Evolutionary conservation across 176 grass and related monocot species (phyloP), one percentile per base, ranked within the genome.

Genomic region (Triticum urartu): DNA sequence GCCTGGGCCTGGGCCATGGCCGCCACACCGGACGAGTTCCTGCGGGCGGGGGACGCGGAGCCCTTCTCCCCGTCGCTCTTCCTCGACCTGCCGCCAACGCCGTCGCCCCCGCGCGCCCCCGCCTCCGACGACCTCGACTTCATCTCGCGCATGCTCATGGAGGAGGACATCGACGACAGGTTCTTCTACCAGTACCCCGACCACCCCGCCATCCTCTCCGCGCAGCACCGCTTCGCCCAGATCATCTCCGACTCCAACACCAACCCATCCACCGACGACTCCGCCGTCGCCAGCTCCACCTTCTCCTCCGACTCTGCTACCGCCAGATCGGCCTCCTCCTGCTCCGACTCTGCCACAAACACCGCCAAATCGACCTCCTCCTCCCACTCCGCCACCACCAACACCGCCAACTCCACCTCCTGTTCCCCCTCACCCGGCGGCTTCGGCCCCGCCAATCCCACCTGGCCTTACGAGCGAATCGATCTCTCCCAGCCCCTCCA

Each of bases 91-190:
- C 81, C 88, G 11, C 88, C 86, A 24, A 81, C 81, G 64, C 83
- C 81, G 21, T 14, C 24, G 63, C 88, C 1, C 35, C 71, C 42
- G 1, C 80, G 50, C 50, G 50, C 87, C 9, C 1, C 48, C 21
- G 36, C 72, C 28, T 80, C 84, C 30, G 86, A 93, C 2, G 94
- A 97, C 72, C 75, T 97, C 85, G 87, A 85, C 52, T 97, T 89
- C 92, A 97, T 97, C 30, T 78, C 89, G 7, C 81, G 60, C 45
- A 89, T 97, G 88, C 88, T 97, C 72, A 92, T 94, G 92, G 94
- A 97, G 83, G 94, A 97, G 24, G 88, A 97, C 83, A 85, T 86
- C 43, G 84, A 88, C 56, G 90, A 92, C 20, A 90, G 88, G n/a
- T 90, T 93, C 79, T 85, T 88, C 78, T 90, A 88, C 85, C 90